Conservation (phyloP, 164 flowering plant genomes). For the Magnolia kwangsiensis region DNA sequence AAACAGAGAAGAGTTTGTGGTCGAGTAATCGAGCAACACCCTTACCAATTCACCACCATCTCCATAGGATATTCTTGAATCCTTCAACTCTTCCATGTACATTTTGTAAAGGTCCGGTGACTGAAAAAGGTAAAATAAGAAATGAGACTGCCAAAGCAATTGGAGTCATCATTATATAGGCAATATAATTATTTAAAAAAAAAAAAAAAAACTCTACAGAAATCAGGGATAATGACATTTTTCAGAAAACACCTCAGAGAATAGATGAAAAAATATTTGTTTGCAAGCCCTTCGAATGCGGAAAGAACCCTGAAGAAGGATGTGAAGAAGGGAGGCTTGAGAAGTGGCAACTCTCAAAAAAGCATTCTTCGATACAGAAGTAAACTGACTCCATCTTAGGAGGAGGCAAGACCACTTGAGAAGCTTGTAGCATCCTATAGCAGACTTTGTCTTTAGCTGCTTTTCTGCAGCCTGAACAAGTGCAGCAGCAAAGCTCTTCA, state of each 20-base stretch:
- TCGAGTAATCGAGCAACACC: conserved; percentile 62
- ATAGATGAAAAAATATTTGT: conserved; percentile 47
- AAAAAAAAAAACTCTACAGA: background rate
- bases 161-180: background rate
- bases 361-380: conserved; percentile 75
- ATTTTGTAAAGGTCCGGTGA: conserved; percentile 52
- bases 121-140: conserved; percentile 33
- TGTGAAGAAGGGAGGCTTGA: conserved; percentile 63
- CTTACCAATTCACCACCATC: conserved; percentile 59
- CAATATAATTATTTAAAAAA: background rate
- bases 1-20: conserved; percentile 30
- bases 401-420: conserved; percentile 88
- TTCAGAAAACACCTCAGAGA: conserved; percentile 56
- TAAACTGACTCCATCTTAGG: conserved; percentile 62
- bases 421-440: conserved; percentile 65
- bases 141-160: conserved; percentile 6
- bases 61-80: conserved; percentile 62
- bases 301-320: conserved; percentile 59
- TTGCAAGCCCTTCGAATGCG: conserved; percentile 67
- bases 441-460: conserved; percentile 52
- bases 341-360: conserved; percentile 60
- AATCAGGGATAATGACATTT: conserved; percentile 7
- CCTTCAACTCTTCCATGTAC: conserved; percentile 62
- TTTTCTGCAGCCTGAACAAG: conserved; percentile 83
- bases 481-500: conserved; percentile 84